phyloP scores from a whole-genome alignment of 805 yeast species.

The Debaryomyces maramus region DNA sequence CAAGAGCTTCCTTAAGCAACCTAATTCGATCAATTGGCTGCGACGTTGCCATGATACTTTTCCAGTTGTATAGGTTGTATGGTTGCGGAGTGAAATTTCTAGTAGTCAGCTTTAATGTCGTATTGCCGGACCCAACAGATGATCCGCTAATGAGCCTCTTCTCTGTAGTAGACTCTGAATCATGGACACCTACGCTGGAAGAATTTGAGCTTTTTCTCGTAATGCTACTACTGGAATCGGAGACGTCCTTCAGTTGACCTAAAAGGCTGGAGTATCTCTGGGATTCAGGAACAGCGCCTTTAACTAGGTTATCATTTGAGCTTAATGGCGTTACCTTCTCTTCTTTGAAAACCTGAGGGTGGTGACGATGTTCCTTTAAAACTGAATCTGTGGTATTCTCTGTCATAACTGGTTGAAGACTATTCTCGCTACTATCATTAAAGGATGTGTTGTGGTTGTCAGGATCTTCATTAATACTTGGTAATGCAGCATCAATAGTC shows the following conservation, averaged over 20 bases:
- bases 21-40: constrained; percentile 44
- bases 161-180: not conserved
- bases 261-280: constrained; percentile 29
- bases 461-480: constrained; percentile 36
- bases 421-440: constrained; percentile 7
- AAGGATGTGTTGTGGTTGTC: constrained; percentile 15
- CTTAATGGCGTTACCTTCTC: constrained; percentile 24
- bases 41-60: constrained; percentile 37
- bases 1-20: constrained; percentile 44
- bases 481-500: constrained; percentile 38
- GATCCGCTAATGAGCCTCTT: not conserved
- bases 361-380: constrained; percentile 21
- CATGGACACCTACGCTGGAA: not conserved
- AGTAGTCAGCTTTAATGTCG: not conserved
- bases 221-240: constrained; percentile 1
- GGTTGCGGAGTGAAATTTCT: constrained; percentile 5
- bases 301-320: constrained; percentile 11
- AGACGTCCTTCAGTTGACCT: constrained; percentile 5
- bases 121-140: not conserved
- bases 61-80: constrained; percentile 33
- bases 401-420: not conserved
- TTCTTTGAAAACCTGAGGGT: constrained; percentile 24
- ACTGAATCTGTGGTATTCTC: constrained; percentile 21
- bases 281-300: not conserved
- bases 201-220: constrained; percentile 1